Evolutionary conservation across 805 yeast genomes (phyloP).

Genomic region (Myxozyma monticola): DNA sequence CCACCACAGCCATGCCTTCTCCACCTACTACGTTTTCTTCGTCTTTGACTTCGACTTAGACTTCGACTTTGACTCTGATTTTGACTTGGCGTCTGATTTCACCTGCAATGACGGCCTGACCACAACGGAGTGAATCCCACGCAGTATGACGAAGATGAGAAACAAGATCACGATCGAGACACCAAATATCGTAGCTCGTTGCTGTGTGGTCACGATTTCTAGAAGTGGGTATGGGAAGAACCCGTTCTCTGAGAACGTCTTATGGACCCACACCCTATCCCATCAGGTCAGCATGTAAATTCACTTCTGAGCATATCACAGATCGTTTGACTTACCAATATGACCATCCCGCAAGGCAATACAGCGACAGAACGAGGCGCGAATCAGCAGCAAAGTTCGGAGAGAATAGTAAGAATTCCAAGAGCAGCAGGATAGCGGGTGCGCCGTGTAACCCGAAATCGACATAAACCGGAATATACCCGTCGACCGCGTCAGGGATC

Average conservation of each 20-base stretch:
- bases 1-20: too few species aligned
- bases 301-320: too few species aligned
- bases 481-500: constrained; percentile 13
- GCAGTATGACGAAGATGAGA: constrained; percentile 1
- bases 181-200: constrained; percentile 14
- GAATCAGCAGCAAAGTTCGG: constrained; percentile 10
- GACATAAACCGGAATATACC: constrained; percentile 10
- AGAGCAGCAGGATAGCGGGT: constrained; percentile 19
- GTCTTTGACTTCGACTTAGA: too few species aligned
- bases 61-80: too few species aligned
- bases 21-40: too few species aligned
- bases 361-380: background rate
- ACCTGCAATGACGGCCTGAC: too few species aligned
- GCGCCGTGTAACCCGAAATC: constrained; percentile 26
- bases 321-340: constrained; percentile 27
- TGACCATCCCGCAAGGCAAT: constrained; percentile 10
- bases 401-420: constrained; percentile 20
- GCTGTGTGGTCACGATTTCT: constrained; percentile 3
- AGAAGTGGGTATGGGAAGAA: constrained; percentile 25
- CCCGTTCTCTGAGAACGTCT: constrained; percentile 13
- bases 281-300: background rate
- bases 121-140: constrained; percentile 8
- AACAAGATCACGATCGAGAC: constrained; percentile 10
- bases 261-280: constrained; percentile 25
- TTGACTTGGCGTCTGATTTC: too few species aligned